A percentile compares a stretch with the other conserved stretches of the same genome.
Conservation (phyloP, 352 stramenopile genomes). For the Phytophthora macrochlamydospora region DNA sequence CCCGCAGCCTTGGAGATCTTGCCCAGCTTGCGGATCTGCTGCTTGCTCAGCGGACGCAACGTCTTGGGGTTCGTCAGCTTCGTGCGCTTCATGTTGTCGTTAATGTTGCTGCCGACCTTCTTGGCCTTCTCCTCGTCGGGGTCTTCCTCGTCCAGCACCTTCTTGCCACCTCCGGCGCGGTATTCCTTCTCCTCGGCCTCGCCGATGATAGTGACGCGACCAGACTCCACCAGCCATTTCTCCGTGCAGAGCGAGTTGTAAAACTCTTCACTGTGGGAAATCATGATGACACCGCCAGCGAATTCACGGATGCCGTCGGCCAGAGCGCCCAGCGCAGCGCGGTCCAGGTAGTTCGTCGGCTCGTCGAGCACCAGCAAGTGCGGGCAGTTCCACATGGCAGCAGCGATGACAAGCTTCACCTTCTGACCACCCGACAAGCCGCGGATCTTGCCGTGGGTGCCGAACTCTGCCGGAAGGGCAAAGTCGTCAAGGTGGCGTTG, state of each 20-base stretch:
- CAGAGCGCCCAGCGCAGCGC: constrained; percentile 60
- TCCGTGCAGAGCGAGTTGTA: constrained; percentile 83
- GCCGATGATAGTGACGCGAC: constrained; percentile 65
- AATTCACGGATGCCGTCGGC: constrained; percentile 77
- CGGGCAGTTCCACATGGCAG: constrained; percentile 82
- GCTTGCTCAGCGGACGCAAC: constrained; percentile 67
- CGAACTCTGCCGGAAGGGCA: constrained; percentile 69
- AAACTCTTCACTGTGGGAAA: constrained; percentile 84
- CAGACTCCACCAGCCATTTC: constrained; percentile 78
- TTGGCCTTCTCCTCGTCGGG: constrained; percentile 50
- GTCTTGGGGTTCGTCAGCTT: constrained; percentile 79
- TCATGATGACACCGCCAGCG: constrained; percentile 77
- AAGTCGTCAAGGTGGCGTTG: constrained; percentile 84
- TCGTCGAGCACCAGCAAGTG: constrained; percentile 91
- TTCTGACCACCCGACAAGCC: constrained; percentile 82
- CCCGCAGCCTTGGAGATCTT: constrained; percentile 45
- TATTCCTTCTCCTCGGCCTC: constrained; percentile 80
- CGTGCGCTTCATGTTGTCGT: constrained; percentile 63
- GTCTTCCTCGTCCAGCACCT: constrained; percentile 67
- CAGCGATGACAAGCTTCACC: constrained; percentile 81
- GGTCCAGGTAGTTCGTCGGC: constrained; percentile 89
- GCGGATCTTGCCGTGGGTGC: constrained; percentile 81
- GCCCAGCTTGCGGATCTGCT: constrained; percentile 23
- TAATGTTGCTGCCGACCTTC: constrained; percentile 48
- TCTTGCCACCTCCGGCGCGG: constrained; percentile 60